These are phyloP conservation scores for Lyophyllum semitale DNA, from an alignment of 768 basidiomycete genomes.

Conservation along the genomic window DNA sequence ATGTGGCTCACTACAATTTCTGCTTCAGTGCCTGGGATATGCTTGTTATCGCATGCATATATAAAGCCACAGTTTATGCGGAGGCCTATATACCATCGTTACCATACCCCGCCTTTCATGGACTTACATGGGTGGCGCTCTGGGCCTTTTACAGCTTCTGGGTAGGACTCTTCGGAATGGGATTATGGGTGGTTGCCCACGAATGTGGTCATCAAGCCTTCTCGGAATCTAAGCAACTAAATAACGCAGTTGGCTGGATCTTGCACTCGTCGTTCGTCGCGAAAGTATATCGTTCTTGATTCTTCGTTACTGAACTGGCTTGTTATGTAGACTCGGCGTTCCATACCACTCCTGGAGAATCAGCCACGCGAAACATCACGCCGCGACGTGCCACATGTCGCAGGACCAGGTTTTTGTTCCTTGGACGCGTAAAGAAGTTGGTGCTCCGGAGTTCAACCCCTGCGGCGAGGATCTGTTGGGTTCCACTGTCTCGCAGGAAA, in stretches of 20 bases:
- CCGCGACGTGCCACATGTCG: conserved; percentile 77
- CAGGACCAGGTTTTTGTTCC: conserved; percentile 87
- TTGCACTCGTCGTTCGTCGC: conserved; percentile 69
- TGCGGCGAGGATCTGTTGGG: conserved; percentile 57
- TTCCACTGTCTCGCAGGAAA: conserved; percentile 49
- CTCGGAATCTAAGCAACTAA: conserved; percentile 76
- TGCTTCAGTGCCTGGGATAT: conserved; percentile 58
- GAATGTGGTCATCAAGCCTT: conserved; percentile 88
- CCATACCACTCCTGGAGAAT: conserved; percentile 90
- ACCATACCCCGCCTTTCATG: conserved; percentile 51
- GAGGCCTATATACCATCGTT: conserved; percentile 55
- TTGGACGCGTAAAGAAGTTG: conserved; percentile 60
- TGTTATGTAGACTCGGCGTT: conserved; percentile 63
- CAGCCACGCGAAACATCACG: conserved; percentile 82
- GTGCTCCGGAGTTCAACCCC: conserved; percentile 55
- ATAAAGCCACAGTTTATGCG: conserved; percentile 56
- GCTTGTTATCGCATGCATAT: conserved; percentile 55
- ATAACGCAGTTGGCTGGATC: conserved; percentile 81
- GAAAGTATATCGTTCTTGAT: not conserved
- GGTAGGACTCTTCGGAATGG: conserved; percentile 74
- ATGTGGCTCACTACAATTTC: not conserved
- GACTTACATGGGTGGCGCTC: conserved; percentile 52
- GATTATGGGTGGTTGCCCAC: conserved; percentile 82
- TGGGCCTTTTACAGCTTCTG: conserved; percentile 72
- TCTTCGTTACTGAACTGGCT: not conserved